Base-by-base conservation (phyloP, 1,139 yeast species). In the Geotrichum histeridarum region DNA sequence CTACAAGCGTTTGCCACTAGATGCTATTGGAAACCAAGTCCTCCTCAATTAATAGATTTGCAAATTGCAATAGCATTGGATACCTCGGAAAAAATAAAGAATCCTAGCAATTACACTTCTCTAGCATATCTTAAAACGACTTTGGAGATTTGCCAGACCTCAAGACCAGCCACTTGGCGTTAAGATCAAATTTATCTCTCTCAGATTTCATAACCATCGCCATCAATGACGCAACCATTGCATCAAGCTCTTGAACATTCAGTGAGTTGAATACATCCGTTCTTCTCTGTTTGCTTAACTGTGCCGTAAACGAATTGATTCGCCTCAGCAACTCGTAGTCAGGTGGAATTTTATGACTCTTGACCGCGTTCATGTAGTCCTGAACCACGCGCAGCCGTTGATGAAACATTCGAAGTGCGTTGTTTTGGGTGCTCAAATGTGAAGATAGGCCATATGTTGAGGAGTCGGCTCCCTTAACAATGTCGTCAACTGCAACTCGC, bases 401-500 rank as follows among this genome's bases (percentile, higher is more conserved):
- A 33, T 60, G 62, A 39, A 69, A 62, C 61, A 70, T 67, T 31
- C 57, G 59, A 31, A 70, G 59, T 0, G 73, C 73, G 31, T 62
- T 67, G 14, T 62, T 53, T 51, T 70, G 70, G 32, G 65, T 63
- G n/a, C 59, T 53, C 15, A 69, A 55, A 42, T 64, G 68, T 14
- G 64, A 57, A 3, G 60, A 52, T 18, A 65, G 55, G 11, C 46
- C 52, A 4, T 50, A 33, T 8, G 49, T 43, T 3, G 53, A 46
- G 8, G 57, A 54, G 33, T 51, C 55, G 9, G 59, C 58, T 1
- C 64, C 64, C 37, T 64, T 63, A 45, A 68, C 64, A 9, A 70
- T 64, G 50, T 68, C 70, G 38, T 69, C 68, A 8, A 70, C 68
- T 0, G 70, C 73, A 37, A 70, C 68, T 44, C 70, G 60, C 53